A percentile compares a stretch with the other conserved stretches of the same genome.
phyloP scores from a whole-genome alignment of 345 rosid species.

The Ricinus communis region DNA sequence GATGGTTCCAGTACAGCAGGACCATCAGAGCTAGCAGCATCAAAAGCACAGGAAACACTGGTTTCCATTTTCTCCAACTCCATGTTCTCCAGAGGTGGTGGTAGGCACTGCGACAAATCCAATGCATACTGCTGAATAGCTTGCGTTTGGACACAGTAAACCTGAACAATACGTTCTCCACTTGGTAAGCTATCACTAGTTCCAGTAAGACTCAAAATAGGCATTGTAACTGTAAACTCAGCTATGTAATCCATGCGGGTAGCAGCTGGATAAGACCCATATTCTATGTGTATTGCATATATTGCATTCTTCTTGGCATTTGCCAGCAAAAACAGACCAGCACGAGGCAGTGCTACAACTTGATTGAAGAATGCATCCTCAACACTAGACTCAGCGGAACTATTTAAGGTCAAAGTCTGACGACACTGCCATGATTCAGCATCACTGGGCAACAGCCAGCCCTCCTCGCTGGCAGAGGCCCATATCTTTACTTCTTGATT shows the following conservation, averaged over 20 bases:
- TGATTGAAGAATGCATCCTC: conserved; percentile 81
- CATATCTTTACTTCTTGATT: conserved; percentile 87
- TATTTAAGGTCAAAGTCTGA: conserved; percentile 69
- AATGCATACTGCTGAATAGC: conserved; percentile 92
- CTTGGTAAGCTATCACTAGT: conserved; percentile 54
- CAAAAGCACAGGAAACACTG: conserved; percentile 33
- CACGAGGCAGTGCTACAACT: conserved; percentile 66
- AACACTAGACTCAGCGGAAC: conserved; percentile 57
- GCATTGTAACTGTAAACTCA: conserved; percentile 87
- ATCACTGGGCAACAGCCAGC: conserved; percentile 72
- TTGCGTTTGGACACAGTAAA: conserved; percentile 56
- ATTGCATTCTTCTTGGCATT: conserved; percentile 91
- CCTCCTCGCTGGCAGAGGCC: conserved; percentile 71
- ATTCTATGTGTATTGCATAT: conserved; percentile 78
- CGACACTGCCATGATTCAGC: conserved; percentile 72
- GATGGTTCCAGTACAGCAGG: conserved; percentile 33
- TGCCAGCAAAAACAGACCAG: conserved; percentile 76
- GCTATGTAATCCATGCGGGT: conserved; percentile 82
- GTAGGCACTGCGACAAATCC: conserved; percentile 75
- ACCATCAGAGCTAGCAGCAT: conserved; percentile 31
- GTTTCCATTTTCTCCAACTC: conserved; percentile 56
- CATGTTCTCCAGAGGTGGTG: conserved; percentile 51
- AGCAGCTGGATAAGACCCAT: conserved; percentile 70
- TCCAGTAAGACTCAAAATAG: conserved; percentile 87
- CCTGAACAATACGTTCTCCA: conserved; percentile 41